Percentiles rank a stretch among this genome's conserved stretches.
These are phyloP conservation scores for Ammopiptanthus mongolicus DNA, from an alignment of 306 rosid species.

Conservation along the genomic window DNA sequence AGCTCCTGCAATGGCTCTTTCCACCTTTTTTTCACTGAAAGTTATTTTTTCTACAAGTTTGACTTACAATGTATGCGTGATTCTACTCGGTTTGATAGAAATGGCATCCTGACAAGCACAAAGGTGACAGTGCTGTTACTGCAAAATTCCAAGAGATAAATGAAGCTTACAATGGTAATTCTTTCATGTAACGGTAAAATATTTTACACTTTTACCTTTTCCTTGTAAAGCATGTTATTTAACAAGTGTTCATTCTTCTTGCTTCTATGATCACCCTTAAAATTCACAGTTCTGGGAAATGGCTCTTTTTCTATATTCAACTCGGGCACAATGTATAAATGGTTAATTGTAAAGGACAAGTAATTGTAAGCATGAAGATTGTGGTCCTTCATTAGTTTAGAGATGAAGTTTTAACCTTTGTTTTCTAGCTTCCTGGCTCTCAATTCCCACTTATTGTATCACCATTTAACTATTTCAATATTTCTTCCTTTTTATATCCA, in stretches of 20 bases:
- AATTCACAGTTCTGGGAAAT: not conserved
- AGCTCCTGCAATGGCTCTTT: slow-evolving; percentile 9
- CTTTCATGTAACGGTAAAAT: not conserved
- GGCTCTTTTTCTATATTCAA: not conserved
- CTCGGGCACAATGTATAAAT: not conserved
- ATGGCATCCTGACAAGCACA: slow-evolving; percentile 85
- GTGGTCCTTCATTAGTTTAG: slow-evolving; percentile 11
- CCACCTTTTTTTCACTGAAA: not conserved
- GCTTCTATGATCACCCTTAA: not conserved
- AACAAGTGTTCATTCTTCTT: not conserved
- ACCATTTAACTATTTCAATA: not conserved
- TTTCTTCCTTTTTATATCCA: not conserved
- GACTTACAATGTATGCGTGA: slow-evolving; percentile 18
- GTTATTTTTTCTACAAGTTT: not conserved
- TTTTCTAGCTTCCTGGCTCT: slow-evolving; percentile 5
- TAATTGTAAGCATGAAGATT: not conserved
- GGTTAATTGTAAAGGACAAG: not conserved
- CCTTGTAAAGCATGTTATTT: slow-evolving; percentile 1
- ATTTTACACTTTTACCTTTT: not conserved
- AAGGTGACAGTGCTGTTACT: slow-evolving; percentile 47
- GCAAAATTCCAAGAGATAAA: slow-evolving; percentile 73
- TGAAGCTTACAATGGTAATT: slow-evolving; percentile 68
- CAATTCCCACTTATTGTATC: not conserved
- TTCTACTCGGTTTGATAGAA: slow-evolving; percentile 41
- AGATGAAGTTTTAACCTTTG: slow-evolving; percentile 8